phyloP scores from a whole-genome alignment of 1,139 yeast genomes.

The Saccharomyces hybrid region DNA sequence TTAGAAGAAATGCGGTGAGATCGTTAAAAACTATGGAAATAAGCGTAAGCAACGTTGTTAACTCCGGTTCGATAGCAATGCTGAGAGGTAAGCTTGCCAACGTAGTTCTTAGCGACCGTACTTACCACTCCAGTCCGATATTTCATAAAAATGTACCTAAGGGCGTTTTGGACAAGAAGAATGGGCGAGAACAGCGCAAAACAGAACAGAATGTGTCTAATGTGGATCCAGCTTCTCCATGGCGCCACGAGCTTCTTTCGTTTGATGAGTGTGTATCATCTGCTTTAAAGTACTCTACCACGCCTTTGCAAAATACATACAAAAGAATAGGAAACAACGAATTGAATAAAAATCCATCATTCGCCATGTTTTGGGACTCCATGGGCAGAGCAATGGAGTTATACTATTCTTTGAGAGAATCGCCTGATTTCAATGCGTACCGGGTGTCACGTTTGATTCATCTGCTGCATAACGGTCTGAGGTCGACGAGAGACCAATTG shows the following conservation, averaged over 20 bases:
- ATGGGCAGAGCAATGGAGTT: conserved; percentile 39
- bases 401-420: conserved; percentile 36
- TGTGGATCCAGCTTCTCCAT: conserved; percentile 29
- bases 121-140: neutral
- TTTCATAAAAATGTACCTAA: neutral
- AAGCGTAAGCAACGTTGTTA: neutral
- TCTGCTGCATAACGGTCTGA: conserved; percentile 41
- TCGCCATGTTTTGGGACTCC: conserved; percentile 40
- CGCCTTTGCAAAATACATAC: conserved; percentile 9
- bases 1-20: neutral
- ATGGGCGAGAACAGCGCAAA: neutral
- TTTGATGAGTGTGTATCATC: conserved; percentile 41
- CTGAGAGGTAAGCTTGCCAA: neutral
- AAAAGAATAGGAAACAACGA: conserved; percentile 15
- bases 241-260: conserved; percentile 36
- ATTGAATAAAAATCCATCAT: conserved; percentile 13
- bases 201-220: neutral
- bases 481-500: conserved; percentile 42
- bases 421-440: conserved; percentile 36
- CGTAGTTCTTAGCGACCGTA: neutral
- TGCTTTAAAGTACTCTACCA: conserved; percentile 27
- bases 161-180: neutral
- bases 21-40: neutral
- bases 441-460: conserved; percentile 40
- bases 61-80: neutral